phyloP scores from a whole-genome alignment of 768 basidiomycete species.

The Phanerochaete carnosa region DNA sequence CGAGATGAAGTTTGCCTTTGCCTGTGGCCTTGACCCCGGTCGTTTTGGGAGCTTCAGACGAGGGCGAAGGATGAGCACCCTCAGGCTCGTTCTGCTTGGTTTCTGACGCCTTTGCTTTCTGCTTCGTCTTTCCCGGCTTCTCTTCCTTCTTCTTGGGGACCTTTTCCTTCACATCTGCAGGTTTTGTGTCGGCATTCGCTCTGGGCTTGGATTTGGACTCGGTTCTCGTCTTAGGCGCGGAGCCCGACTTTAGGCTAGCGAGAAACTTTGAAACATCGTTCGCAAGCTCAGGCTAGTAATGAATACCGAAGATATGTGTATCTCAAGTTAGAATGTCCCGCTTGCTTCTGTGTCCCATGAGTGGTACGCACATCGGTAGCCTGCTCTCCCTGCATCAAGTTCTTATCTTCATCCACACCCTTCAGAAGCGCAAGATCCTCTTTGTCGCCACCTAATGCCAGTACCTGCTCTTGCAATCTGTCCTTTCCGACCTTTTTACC shows the following conservation, averaged over 20 bases:
- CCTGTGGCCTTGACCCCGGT: conserved; percentile 7
- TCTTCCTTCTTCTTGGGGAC: background rate
- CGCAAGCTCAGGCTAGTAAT: conserved; percentile 35
- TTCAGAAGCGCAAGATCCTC: conserved; percentile 46
- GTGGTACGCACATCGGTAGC: conserved; percentile 26
- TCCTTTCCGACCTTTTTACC: background rate
- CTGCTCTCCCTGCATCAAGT: conserved; percentile 21
- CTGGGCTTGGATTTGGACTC: conserved; percentile 17
- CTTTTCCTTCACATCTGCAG: background rate
- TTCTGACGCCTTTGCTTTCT: background rate
- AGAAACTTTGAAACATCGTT: conserved; percentile 47
- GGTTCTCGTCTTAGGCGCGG: conserved; percentile 7
- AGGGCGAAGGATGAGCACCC: background rate
- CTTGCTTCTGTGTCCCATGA: conserved; percentile 21
- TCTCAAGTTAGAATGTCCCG: background rate
- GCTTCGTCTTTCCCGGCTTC: background rate
- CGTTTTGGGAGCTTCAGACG: conserved; percentile 7
- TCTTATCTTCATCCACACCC: conserved; percentile 30
- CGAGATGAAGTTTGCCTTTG: conserved; percentile 26
- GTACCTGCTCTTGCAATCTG: conserved; percentile 18
- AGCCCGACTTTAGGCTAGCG: conserved; percentile 34
- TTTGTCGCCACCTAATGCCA: conserved; percentile 44
- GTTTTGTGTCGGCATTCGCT: background rate
- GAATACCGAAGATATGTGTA: background rate
- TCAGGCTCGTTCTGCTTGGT: background rate